Percentiles rank a stretch among this genome's conserved stretches.
phyloP scores from a whole-genome alignment of 805 yeast genomes.

The Ogataea sp. region DNA sequence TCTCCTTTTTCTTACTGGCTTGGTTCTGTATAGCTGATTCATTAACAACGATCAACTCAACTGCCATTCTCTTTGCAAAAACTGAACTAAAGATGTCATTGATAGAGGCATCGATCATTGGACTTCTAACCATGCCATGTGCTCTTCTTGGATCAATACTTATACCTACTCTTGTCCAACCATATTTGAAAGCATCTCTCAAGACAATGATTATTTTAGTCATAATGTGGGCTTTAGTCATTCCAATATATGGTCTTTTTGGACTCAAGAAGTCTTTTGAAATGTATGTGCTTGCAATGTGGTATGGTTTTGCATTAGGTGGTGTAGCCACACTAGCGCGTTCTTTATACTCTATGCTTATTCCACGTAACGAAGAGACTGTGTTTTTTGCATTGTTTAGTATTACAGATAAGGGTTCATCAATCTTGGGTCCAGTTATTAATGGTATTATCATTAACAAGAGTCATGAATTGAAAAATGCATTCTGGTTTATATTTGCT shows the following conservation, averaged over 20 bases:
- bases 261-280: conserved; percentile 61
- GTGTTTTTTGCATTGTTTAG: conserved; percentile 70
- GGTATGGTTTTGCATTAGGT: conserved; percentile 74
- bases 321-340: conserved; percentile 65
- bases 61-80: conserved; percentile 70
- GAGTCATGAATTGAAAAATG: conserved; percentile 66
- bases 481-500: conserved; percentile 55
- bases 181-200: conserved; percentile 32
- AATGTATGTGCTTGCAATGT: conserved; percentile 58
- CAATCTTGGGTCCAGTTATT: conserved; percentile 63
- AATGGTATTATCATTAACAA: conserved; percentile 67
- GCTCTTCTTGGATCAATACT: conserved; percentile 62
- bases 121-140: conserved; percentile 55
- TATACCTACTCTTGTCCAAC: conserved; percentile 38
- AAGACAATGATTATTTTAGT: conserved; percentile 42
- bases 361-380: conserved; percentile 70
- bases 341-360: conserved; percentile 57
- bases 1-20: conserved; percentile 55
- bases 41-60: conserved; percentile 68
- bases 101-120: conserved; percentile 53
- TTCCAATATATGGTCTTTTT: conserved; percentile 64
- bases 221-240: conserved; percentile 52
- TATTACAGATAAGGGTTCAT: conserved; percentile 75
- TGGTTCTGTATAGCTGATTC: conserved; percentile 78
- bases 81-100: conserved; percentile 65